Base-by-base conservation (phyloP, 2,329 filamentous ascomycete species). In the Epichloe coenophiala region DNA sequence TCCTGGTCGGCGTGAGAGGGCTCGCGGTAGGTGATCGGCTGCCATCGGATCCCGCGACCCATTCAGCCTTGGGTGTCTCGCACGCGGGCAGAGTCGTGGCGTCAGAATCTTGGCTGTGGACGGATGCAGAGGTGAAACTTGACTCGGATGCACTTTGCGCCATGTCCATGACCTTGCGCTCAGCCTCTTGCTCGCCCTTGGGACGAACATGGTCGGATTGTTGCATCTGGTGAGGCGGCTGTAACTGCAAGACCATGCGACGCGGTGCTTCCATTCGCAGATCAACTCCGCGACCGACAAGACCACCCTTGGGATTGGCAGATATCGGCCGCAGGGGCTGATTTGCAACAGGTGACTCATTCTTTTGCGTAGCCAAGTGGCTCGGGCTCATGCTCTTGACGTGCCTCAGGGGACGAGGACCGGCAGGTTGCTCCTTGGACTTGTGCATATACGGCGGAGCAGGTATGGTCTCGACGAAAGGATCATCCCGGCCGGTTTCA, bases 61-160 rank as follows among this genome's bases (percentile, higher is more conserved):
- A 54, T n/a, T 52, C 55, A 1, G 41, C 15, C 37, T 46, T 52
- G 3, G 53, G 52, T 11, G 54, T 53, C 44, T 58, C 56, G 46
- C 50, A 54, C 13, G 41, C 15, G 0, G 54, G 53, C 33, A 55
- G 41, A 19, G 55, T 52, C 9, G 54, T 58, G 15, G 38, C 52
- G 9, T 57, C 56, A 3, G 56, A 56, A 27, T 60, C 53, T 43
- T 50, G 50, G 33, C 52, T 56, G 49, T 58, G 53, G n/a, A 60
- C 60, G 0, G 61, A 63, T 8, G 58, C 58, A 2, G 60, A 55
- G 3, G 54, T 54, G 46, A 62, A 59, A 56, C 61, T 63, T 8
- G 55, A 54, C 31, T 58, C 57, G 3, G 59, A 59, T 0, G 50
- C 33, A 13, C 53, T 51, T 31, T 51, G 41, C 11, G 48, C 23